phyloP scores from a whole-genome alignment of 371 early-diverging fungal genomes.

The Syncephalastrum monosporum region DNA sequence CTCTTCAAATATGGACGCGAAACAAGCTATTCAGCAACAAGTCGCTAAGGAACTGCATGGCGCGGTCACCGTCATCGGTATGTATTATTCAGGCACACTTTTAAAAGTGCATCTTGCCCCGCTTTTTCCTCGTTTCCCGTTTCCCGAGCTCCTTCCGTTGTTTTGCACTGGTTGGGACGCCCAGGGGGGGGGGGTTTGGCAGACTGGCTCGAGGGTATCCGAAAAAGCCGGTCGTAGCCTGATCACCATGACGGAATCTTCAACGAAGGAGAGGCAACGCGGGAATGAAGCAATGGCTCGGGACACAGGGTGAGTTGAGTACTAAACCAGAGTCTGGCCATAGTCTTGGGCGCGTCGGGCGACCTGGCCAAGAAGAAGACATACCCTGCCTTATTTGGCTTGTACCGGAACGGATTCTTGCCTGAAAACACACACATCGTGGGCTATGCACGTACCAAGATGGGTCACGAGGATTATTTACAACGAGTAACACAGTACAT shows the following conservation, averaged over 20 bases:
- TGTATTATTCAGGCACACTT: constrained; percentile 9
- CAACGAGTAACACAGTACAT: constrained; percentile 80
- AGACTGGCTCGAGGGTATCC: too few species aligned
- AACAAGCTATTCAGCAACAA: constrained; percentile 38
- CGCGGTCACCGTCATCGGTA: constrained; percentile 55
- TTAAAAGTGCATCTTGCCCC: too few species aligned
- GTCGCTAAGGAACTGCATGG: constrained; percentile 38
- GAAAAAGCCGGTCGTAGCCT: too few species aligned
- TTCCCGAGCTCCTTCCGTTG: too few species aligned
- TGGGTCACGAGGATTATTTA: constrained; percentile 79
- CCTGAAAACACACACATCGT: constrained; percentile 78
- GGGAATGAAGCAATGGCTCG: too few species aligned
- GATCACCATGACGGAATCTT: too few species aligned
- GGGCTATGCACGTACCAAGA: constrained; percentile 92
- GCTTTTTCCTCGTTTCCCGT: too few species aligned
- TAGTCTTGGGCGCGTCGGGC: constrained; percentile 88
- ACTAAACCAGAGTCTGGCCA: too few species aligned
- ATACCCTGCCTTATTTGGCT: constrained; percentile 93
- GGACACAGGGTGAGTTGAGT: too few species aligned
- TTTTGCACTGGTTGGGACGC: too few species aligned
- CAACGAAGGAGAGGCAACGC: too few species aligned
- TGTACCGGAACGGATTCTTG: constrained; percentile 73
- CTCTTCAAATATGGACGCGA: constrained; percentile 25
- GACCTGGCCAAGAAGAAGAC: constrained; percentile 98
- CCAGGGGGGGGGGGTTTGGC: too few species aligned